These are phyloP conservation scores for Syncephalis fuscata DNA, from an alignment of 371 early-diverging fungal species.

Conservation along the genomic window DNA sequence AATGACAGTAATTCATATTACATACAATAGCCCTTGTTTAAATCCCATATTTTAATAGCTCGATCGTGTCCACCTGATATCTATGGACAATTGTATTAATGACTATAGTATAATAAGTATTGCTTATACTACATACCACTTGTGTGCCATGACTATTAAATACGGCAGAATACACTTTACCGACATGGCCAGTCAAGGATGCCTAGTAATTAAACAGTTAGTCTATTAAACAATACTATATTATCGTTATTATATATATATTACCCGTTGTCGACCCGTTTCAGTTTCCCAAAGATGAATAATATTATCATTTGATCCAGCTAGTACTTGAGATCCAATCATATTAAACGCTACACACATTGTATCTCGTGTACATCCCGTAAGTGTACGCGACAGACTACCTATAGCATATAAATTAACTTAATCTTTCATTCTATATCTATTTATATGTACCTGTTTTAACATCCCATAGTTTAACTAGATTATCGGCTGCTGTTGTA, in stretches of 20 bases:
- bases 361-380: conserved; percentile 72
- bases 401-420: conserved; percentile 10
- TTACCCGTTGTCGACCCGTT: conserved; percentile 48
- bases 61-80: conserved; percentile 90
- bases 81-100: conserved; percentile 11
- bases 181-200: conserved; percentile 89
- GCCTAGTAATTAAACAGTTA: conserved; percentile 38
- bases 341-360: conserved; percentile 69
- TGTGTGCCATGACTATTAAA: conserved; percentile 63
- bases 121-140: conserved; percentile 30
- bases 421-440: background rate
- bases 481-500: conserved; percentile 77
- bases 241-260: background rate
- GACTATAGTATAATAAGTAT: background rate
- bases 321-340: conserved; percentile 60
- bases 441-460: conserved; percentile 34
- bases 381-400: conserved; percentile 31
- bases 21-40: conserved; percentile 68
- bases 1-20: background rate
- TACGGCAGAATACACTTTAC: conserved; percentile 76
- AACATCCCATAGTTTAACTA: conserved; percentile 64
- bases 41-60: conserved; percentile 91
- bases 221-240: background rate
- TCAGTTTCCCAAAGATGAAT: conserved; percentile 70
- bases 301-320: conserved; percentile 80